Percentiles rank a stretch among this genome's conserved stretches.
phyloP scores from a whole-genome alignment of 176 grass and related monocot genomes.

The Calamus simplicifolius region DNA sequence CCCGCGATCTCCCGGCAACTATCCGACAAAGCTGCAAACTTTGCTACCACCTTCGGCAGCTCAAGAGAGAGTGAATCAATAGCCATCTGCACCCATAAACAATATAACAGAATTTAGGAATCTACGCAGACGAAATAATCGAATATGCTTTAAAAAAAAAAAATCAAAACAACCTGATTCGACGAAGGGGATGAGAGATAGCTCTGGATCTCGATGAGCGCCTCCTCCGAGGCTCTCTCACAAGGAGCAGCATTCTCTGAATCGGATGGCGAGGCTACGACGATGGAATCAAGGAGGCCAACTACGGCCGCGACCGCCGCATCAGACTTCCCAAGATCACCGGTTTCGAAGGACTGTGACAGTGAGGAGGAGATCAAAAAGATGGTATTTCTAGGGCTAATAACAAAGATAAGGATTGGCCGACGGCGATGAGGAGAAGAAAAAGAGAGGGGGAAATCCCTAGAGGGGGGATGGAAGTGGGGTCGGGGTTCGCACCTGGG shows the following conservation, averaged over 20 bases:
- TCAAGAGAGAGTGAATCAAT: slow-evolving; percentile 55
- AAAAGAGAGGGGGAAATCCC: too few relatives aligned
- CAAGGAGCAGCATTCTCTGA: neutral
- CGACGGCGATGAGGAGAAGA: too few relatives aligned
- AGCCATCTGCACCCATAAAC: slow-evolving; percentile 22
- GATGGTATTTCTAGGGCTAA: neutral
- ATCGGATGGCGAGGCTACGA: neutral
- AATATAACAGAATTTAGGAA: neutral
- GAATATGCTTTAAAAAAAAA: neutral
- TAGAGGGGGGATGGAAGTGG: neutral
- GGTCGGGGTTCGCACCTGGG: neutral
- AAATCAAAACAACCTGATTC: slow-evolving; percentile 27
- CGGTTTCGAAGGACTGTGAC: slow-evolving; percentile 1
- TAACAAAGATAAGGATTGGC: neutral
- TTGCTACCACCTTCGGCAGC: slow-evolving; percentile 46
- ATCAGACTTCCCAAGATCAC: neutral
- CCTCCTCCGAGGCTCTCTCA: slow-evolving; percentile 14
- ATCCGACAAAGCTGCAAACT: slow-evolving; percentile 26
- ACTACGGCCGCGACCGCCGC: neutral
- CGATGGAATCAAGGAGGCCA: slow-evolving; percentile 1
- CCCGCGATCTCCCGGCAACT: slow-evolving; percentile 21
- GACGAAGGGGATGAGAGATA: slow-evolving; percentile 31
- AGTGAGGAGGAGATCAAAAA: too few relatives aligned
- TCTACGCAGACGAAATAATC: neutral
- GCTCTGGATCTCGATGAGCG: slow-evolving; percentile 36